Conservation (phyloP, 2,329 filamentous ascomycete genomes). For the Orbilia oligospora region DNA sequence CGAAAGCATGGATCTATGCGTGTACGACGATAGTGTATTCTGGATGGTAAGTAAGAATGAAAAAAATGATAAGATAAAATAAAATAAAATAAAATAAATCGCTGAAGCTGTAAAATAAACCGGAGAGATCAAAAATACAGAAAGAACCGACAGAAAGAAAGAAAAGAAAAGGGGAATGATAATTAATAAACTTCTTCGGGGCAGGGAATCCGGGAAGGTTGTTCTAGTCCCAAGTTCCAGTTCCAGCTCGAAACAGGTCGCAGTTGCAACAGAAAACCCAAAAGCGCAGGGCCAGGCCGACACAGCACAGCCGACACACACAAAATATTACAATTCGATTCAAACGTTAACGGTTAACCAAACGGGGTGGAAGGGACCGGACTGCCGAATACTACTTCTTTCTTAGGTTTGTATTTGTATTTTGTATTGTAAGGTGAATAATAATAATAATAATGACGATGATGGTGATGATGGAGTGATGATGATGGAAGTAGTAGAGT, state of each 20-base stretch:
- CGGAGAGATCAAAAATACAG: not conserved
- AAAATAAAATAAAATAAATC: too few species aligned
- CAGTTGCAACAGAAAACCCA: not conserved
- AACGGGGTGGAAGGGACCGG: slow-evolving; percentile 21
- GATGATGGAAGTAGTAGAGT: too few species aligned
- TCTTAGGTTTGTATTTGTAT: not conserved
- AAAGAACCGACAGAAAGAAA: not conserved
- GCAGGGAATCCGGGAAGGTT: not conserved
- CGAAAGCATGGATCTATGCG: not conserved
- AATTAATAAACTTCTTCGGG: not conserved
- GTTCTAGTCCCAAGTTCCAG: not conserved
- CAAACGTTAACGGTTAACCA: not conserved
- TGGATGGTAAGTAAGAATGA: not conserved
- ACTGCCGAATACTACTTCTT: slow-evolving; percentile 13
- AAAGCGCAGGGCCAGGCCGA: slow-evolving; percentile 4
- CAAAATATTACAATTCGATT: too few species aligned
- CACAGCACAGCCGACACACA: not conserved
- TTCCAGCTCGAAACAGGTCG: not conserved
- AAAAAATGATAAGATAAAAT: not conserved
- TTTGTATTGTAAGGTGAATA: too few species aligned
- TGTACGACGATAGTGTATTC: too few species aligned
- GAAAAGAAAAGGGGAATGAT: not conserved
- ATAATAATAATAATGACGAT: too few species aligned
- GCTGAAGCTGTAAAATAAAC: too few species aligned
- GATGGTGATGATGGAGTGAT: not conserved